A percentile compares a stretch with the other conserved stretches of the same genome.
These are phyloP conservation scores for Scopulariopsis brevicaulis DNA, from an alignment of 2,329 filamentous ascomycete genomes.

Conservation along the genomic window DNA sequence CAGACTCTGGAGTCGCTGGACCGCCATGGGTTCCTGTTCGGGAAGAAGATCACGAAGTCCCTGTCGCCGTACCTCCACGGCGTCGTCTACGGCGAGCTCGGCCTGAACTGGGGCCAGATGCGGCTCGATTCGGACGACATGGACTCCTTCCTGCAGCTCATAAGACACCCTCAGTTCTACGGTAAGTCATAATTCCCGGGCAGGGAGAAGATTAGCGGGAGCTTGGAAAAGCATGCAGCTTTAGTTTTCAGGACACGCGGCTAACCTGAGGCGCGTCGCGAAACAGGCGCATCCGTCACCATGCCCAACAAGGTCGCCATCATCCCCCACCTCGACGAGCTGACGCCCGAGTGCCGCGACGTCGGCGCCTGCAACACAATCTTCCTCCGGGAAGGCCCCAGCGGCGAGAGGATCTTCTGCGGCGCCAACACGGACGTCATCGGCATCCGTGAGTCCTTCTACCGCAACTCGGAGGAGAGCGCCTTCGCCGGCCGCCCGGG, in stretches of 20 bases:
- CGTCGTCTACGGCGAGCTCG: constrained; percentile 38
- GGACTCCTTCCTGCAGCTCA: constrained; percentile 34
- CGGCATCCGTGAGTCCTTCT: constrained; percentile 64
- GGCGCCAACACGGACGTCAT: constrained; percentile 77
- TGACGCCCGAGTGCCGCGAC: constrained; percentile 60
- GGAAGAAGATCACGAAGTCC: constrained; percentile 42
- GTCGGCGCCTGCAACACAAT: constrained; percentile 76
- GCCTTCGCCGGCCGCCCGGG: constrained; percentile 50
- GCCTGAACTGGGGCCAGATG: constrained; percentile 37
- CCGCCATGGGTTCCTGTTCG: constrained; percentile 43
- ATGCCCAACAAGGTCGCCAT: constrained; percentile 80
- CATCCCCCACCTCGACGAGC: constrained; percentile 58
- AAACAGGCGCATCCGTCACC: constrained; percentile 56
- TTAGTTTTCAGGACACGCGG: not conserved
- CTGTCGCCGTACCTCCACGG: constrained; percentile 43
- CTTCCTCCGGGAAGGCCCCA: constrained; percentile 42
- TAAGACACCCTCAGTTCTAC: constrained; percentile 48
- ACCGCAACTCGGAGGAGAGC: constrained; percentile 35
- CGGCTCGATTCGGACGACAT: constrained; percentile 41
- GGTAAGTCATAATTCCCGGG: constrained; percentile 24
- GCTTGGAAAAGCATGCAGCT: not conserved
- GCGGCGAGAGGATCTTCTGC: constrained; percentile 42
- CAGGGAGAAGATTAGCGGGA: not conserved
- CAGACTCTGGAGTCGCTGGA: constrained; percentile 17
- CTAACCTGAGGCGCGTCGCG: not conserved